These are phyloP conservation scores for Penicillium vulpinum DNA, from an alignment of 2,329 filamentous ascomycete species.

Conservation along the genomic window DNA sequence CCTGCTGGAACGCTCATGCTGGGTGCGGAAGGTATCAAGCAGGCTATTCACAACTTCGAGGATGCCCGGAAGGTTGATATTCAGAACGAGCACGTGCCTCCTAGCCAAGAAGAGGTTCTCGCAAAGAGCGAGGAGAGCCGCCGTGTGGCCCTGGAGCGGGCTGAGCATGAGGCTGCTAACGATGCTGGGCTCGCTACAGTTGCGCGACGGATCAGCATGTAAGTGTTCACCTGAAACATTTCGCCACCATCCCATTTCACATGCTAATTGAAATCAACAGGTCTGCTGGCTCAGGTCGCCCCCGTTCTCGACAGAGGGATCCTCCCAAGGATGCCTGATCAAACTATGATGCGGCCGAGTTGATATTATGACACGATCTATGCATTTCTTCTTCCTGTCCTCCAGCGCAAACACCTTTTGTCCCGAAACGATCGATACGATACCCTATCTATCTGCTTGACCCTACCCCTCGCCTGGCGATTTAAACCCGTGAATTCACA, in stretches of 20 bases:
- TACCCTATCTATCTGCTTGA: slow-evolving; percentile 28
- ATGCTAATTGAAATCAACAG: slow-evolving; percentile 20
- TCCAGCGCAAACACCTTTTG: slow-evolving; percentile 24
- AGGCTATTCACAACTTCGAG: slow-evolving; percentile 94
- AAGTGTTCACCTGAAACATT: slow-evolving; percentile 48
- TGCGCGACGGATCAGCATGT: slow-evolving; percentile 94
- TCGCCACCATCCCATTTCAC: not conserved
- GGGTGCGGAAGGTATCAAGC: slow-evolving; percentile 96
- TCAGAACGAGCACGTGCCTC: slow-evolving; percentile 92
- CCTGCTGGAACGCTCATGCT: slow-evolving; percentile 97
- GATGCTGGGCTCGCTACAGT: slow-evolving; percentile 83
- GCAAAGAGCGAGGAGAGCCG: slow-evolving; percentile 79
- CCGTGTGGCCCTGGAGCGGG: slow-evolving; percentile 80
- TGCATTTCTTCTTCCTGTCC: slow-evolving; percentile 26
- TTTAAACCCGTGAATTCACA: slow-evolving; percentile 13
- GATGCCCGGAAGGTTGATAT: slow-evolving; percentile 95
- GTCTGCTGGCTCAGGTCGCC: slow-evolving; percentile 42
- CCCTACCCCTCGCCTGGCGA: slow-evolving; percentile 15
- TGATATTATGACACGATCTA: slow-evolving; percentile 30
- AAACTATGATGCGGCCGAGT: slow-evolving; percentile 19
- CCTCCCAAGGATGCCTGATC: slow-evolving; percentile 28
- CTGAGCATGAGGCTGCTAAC: slow-evolving; percentile 85
- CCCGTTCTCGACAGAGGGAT: slow-evolving; percentile 35
- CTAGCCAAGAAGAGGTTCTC: slow-evolving; percentile 86
- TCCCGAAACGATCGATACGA: slow-evolving; percentile 29